Base-by-base conservation (phyloP, 257 asterid species). In the Solanum paucissectum region DNA sequence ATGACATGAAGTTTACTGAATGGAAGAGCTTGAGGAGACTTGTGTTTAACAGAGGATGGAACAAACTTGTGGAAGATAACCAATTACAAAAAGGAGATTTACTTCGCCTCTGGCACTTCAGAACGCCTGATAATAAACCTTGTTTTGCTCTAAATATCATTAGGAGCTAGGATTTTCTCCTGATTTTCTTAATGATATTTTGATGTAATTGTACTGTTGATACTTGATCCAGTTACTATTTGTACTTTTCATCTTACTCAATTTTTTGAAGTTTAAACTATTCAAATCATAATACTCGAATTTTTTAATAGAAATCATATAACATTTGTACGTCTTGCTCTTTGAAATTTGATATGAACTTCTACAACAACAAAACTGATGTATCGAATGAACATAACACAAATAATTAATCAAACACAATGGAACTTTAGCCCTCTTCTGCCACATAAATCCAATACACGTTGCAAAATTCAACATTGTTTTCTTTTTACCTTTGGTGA, bases 41-140 rank as follows among this genome's bases (percentile, higher is more conserved):
- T 27, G 85, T 79, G 85, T 32, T 79, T 44, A 79, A 79, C 85
- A 79, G 64, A 79, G 85, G 85, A 46, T 79, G 85, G 85, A 82
- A 82, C 20, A 29, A 49, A 1, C 85, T 82, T 29, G 44, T 82
- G 29, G 10, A 0, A 9, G 10, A 12, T 18, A 82, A 49, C 69
- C 9, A 18, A 9, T 40, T 82, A 49, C 21, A 49, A 10, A 82
- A 29, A 23, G 86, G 86, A 29, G 42, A 82, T 82, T 29, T 25
- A 82, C 11, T 82, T 52, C 7, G 6, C 12, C 71, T 82, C 69
- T 82, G 86, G 86, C 69, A 82, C 69, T 82, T 49, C 44, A 33
- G 40, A 82, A 32, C 5, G 6, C 4, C 6, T 9, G 6, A 9
- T 37, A 1, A 9, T 6, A 14, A 11, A 18, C 40, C 38, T 33